Evolutionary conservation across 345 rosid species (phyloP).

Genomic region (Heritiera fomes): DNA sequence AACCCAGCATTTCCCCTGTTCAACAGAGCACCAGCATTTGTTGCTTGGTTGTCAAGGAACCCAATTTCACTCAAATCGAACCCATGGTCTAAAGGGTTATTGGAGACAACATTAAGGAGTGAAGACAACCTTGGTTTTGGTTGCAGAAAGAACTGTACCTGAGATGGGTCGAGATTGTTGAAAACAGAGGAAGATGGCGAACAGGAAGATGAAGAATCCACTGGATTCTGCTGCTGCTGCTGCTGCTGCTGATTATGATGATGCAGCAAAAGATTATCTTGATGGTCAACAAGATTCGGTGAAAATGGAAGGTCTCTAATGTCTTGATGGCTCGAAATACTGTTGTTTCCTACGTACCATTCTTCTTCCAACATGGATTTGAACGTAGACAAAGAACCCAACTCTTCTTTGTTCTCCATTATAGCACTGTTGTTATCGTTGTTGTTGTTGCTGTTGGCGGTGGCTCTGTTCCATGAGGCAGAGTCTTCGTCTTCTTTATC

Average conservation of each 20-base stretch:
- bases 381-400: slow-evolving; percentile 45
- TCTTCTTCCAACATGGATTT: slow-evolving; percentile 62
- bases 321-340: slow-evolving; percentile 42
- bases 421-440: slow-evolving; percentile 15
- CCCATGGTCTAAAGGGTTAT: slow-evolving; percentile 46
- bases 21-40: slow-evolving; percentile 31
- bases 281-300: slow-evolving; percentile 44
- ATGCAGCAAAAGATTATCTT: slow-evolving; percentile 43
- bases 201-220: slow-evolving; percentile 61
- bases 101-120: slow-evolving; percentile 46
- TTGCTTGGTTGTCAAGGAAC: slow-evolving; percentile 50
- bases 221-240: slow-evolving; percentile 15
- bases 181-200: slow-evolving; percentile 63
- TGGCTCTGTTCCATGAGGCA: slow-evolving; percentile 32
- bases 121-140: slow-evolving; percentile 43
- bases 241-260: not conserved
- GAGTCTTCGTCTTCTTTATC: slow-evolving; percentile 41
- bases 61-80: slow-evolving; percentile 58
- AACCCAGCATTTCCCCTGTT: slow-evolving; percentile 36
- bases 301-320: slow-evolving; percentile 46
- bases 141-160: slow-evolving; percentile 51
- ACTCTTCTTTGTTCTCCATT: slow-evolving; percentile 38
- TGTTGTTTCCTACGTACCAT: slow-evolving; percentile 41
- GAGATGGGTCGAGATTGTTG: slow-evolving; percentile 63
- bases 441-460: slow-evolving; percentile 20